A percentile compares a stretch with the other conserved stretches of the same genome.
Conservation (phyloP, 805 yeast genomes). For the Blastobotrys mokoenaii region DNA sequence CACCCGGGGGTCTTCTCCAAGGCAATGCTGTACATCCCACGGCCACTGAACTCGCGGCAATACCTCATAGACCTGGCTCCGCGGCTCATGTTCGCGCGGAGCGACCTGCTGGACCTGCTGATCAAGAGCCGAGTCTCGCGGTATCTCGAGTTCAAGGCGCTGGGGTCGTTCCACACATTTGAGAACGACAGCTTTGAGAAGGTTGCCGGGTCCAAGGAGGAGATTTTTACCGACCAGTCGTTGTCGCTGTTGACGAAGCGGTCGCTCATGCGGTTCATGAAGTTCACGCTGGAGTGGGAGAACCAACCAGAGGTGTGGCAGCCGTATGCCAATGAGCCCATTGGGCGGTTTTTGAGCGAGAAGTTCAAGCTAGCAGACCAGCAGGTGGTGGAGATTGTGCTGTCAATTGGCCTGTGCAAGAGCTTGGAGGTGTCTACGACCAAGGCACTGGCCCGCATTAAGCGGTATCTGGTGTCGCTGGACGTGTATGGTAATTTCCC, state of each 20-base stretch:
- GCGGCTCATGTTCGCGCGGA: slow-evolving; percentile 76
- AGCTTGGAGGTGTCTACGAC: slow-evolving; percentile 54
- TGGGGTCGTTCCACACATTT: slow-evolving; percentile 85
- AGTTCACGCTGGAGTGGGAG: slow-evolving; percentile 73
- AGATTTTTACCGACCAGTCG: slow-evolving; percentile 83
- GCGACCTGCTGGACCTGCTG: slow-evolving; percentile 73
- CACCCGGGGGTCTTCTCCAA: slow-evolving; percentile 37
- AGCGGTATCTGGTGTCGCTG: slow-evolving; percentile 73
- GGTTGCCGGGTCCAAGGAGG: slow-evolving; percentile 80
- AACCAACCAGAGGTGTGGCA: slow-evolving; percentile 48
- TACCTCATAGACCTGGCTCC: slow-evolving; percentile 88
- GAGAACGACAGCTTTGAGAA: slow-evolving; percentile 87
- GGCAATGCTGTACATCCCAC: slow-evolving; percentile 75
- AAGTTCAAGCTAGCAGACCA: slow-evolving; percentile 64
- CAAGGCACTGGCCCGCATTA: slow-evolving; percentile 70
- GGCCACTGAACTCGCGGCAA: slow-evolving; percentile 55
- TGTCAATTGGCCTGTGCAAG: slow-evolving; percentile 75
- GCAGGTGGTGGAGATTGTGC: slow-evolving; percentile 76
- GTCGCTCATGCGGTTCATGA: slow-evolving; percentile 81
- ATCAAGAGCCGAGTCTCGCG: slow-evolving; percentile 81
- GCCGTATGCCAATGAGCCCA: slow-evolving; percentile 46
- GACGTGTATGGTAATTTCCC: slow-evolving; percentile 95
- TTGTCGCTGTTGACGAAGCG: slow-evolving; percentile 70
- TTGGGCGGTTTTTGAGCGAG: slow-evolving; percentile 49
- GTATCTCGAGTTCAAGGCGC: slow-evolving; percentile 85